Evolutionary conservation across 768 basidiomycete genomes (phyloP).

Genomic region (Hirschioporus abietinus): DNA sequence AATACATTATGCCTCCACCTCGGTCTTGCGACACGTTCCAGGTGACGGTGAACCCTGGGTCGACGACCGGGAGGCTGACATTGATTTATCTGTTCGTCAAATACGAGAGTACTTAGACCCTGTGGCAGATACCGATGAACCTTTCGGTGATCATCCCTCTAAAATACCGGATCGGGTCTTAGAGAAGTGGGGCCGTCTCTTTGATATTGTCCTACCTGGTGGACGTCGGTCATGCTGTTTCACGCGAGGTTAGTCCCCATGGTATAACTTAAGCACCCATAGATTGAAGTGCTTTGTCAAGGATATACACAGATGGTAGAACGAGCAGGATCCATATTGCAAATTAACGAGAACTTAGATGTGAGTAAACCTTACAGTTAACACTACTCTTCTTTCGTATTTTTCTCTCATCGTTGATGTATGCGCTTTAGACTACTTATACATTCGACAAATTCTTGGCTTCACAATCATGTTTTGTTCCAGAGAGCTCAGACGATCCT

Average conservation of each 20-base stretch:
- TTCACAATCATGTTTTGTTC: slow-evolving; percentile 34
- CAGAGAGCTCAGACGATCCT: slow-evolving; percentile 19
- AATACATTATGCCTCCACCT: slow-evolving; percentile 14
- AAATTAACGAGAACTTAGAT: slow-evolving; percentile 61
- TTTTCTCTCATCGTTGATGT: neutral
- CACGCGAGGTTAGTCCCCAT: slow-evolving; percentile 57
- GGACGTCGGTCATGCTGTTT: slow-evolving; percentile 69
- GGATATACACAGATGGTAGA: slow-evolving; percentile 77
- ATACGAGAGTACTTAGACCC: neutral
- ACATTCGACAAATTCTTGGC: slow-evolving; percentile 52
- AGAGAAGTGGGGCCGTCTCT: slow-evolving; percentile 70
- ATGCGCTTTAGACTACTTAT: slow-evolving; percentile 46
- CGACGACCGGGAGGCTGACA: slow-evolving; percentile 20
- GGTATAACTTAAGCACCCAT: neutral
- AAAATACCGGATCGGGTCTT: slow-evolving; percentile 58
- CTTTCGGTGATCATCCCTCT: slow-evolving; percentile 18
- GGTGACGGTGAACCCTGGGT: slow-evolving; percentile 35
- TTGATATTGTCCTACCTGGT: slow-evolving; percentile 72
- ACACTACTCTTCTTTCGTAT: slow-evolving; percentile 14
- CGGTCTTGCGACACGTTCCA: slow-evolving; percentile 52
- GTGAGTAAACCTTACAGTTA: slow-evolving; percentile 33
- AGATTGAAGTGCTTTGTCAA: slow-evolving; percentile 18
- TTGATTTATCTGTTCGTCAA: neutral
- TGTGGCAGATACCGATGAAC: neutral
- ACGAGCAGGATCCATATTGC: slow-evolving; percentile 72